Percentiles rank a stretch among this genome's conserved stretches.
phyloP scores from a whole-genome alignment of 2,329 filamentous ascomycete genomes.

The Penicillium sp. region DNA sequence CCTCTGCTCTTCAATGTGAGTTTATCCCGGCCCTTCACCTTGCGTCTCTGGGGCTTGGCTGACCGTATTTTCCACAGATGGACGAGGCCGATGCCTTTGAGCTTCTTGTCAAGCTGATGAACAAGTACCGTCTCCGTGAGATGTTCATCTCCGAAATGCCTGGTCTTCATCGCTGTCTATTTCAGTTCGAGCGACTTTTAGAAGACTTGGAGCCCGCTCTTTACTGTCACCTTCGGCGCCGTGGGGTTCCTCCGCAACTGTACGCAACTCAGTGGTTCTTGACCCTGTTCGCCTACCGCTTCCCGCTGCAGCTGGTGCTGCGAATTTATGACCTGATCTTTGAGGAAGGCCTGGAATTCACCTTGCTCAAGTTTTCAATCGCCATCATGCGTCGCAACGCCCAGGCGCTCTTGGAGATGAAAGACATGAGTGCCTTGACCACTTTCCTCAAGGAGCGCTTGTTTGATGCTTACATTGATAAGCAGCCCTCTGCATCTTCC shows the following conservation, averaged over 20 bases:
- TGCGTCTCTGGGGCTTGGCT: too few species aligned
- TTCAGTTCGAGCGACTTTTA: conserved; percentile 88
- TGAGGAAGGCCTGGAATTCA: conserved; percentile 79
- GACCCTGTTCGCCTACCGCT: conserved; percentile 96
- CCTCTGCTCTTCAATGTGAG: conserved; percentile 86
- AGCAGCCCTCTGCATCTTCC: conserved; percentile 82
- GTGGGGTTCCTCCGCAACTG: conserved; percentile 80
- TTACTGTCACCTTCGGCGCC: conserved; percentile 86
- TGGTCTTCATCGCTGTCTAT: conserved; percentile 84
- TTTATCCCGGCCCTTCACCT: conserved; percentile 3
- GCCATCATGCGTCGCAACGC: conserved; percentile 96
- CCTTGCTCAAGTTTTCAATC: conserved; percentile 89
- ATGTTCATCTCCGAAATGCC: conserved; percentile 96
- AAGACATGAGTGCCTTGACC: conserved; percentile 84
- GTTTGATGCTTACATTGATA: conserved; percentile 96
- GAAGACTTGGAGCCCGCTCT: conserved; percentile 92
- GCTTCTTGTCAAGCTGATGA: conserved; percentile 88
- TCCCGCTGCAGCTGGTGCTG: conserved; percentile 90
- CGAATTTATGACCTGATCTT: conserved; percentile 95
- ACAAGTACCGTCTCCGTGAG: conserved; percentile 87
- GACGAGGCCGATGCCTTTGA: conserved; percentile 96
- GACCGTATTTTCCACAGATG: conserved; percentile 54
- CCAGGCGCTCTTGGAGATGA: conserved; percentile 68
- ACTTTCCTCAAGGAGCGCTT: conserved; percentile 87
- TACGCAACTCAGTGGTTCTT: conserved; percentile 99